Conservation (phyloP, 2,329 filamentous ascomycete species). For the Penicillium polonicum region DNA sequence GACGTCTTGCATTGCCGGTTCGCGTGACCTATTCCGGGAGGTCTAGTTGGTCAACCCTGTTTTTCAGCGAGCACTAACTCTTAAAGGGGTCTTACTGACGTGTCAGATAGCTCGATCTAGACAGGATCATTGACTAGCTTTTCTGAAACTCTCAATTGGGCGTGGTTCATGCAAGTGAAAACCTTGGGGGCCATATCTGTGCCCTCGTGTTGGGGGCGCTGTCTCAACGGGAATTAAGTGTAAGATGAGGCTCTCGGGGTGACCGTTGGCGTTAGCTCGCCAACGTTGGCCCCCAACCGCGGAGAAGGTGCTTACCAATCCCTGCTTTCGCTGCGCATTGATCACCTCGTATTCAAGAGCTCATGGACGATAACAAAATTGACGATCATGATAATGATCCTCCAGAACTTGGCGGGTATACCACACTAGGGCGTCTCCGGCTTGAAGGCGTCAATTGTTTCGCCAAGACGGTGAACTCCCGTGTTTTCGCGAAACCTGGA, state of each 20-base stretch:
- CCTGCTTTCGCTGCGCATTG: not conserved
- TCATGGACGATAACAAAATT: not conserved
- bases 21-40: slow-evolving; percentile 6
- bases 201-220: not conserved
- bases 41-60: slow-evolving; percentile 1
- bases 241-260: slow-evolving; percentile 7
- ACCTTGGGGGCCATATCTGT: not conserved
- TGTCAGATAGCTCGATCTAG: slow-evolving; percentile 13
- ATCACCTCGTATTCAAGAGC: not conserved
- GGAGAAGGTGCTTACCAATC: not conserved
- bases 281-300: not conserved
- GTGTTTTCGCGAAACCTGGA: not conserved
- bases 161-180: slow-evolving; percentile 6
- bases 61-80: slow-evolving; percentile 3
- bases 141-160: not conserved
- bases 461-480: not conserved
- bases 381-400: not conserved
- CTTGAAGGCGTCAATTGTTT: not conserved
- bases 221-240: not conserved
- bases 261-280: not conserved
- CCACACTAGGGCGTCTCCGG: not conserved
- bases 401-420: not conserved
- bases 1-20: slow-evolving; percentile 1
- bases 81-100: slow-evolving; percentile 11
- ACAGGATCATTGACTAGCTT: not conserved